Evolutionary conservation across 2,329 filamentous ascomycete species (phyloP).

Genomic region (Fusarium sp.): DNA sequence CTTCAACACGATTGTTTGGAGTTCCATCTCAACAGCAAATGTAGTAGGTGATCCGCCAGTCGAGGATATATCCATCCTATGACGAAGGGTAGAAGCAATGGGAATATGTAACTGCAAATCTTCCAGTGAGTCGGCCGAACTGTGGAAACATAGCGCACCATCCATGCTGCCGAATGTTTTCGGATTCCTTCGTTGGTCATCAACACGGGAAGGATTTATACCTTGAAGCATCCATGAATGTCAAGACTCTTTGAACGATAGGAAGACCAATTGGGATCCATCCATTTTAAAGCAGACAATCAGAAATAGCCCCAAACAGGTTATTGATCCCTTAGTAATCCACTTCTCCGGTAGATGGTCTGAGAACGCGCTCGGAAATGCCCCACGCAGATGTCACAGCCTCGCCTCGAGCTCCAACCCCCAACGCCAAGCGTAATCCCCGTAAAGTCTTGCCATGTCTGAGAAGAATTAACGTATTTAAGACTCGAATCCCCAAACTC

Average conservation of each 20-base stretch:
- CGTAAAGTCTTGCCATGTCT: neutral
- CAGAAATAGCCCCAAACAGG: neutral
- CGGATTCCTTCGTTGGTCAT: neutral
- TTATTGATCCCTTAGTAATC: neutral
- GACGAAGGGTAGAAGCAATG: neutral
- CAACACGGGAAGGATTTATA: neutral
- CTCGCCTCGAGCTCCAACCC: neutral
- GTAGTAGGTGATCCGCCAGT: neutral
- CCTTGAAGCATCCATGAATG: neutral
- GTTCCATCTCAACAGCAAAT: neutral
- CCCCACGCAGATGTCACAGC: neutral
- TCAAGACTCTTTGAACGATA: neutral
- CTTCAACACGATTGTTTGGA: neutral
- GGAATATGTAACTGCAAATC: rapidly evolving
- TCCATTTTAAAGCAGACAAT: neutral
- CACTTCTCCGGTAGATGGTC: neutral
- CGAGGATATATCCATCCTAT: neutral
- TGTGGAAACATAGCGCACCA: neutral
- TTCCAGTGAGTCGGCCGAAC: too few relatives aligned
- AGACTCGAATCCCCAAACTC: neutral
- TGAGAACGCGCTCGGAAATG: neutral
- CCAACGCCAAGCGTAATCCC: neutral
- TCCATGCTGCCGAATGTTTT: neutral
- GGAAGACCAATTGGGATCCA: neutral
- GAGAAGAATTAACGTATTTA: neutral